Conservation (phyloP, 331 rosid species). For the Dryas integrifolia region DNA sequence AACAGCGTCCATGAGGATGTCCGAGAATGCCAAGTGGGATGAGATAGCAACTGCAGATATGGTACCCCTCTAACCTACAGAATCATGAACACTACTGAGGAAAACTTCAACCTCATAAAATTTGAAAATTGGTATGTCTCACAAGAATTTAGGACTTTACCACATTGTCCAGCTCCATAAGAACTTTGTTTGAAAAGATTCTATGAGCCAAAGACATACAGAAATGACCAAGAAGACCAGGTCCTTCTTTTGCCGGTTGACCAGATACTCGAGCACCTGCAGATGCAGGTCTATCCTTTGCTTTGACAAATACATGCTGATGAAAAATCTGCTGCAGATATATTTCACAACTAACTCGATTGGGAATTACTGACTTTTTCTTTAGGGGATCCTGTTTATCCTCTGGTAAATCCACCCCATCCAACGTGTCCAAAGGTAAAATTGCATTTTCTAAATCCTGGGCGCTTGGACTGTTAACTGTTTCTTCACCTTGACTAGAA, state of each 20-base stretch:
- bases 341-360: conserved; percentile 65
- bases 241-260: conserved; percentile 57
- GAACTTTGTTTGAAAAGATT: conserved; percentile 78
- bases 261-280: conserved; percentile 43
- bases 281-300: conserved; percentile 47
- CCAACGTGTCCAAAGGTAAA: conserved; percentile 69
- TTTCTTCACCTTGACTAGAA: conserved; percentile 48
- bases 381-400: conserved; percentile 42
- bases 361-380: conserved; percentile 49
- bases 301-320: conserved; percentile 64
- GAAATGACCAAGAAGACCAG: conserved; percentile 86
- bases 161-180: conserved; percentile 78
- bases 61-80: conserved; percentile 72
- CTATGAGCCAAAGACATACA: conserved; percentile 79
- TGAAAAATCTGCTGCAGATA: conserved; percentile 83
- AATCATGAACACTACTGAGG: conserved; percentile 19
- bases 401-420: conserved; percentile 55
- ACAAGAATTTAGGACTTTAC: conserved; percentile 34
- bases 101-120: conserved; percentile 28
- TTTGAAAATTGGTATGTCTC: not conserved
- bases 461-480: conserved; percentile 38
- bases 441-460: conserved; percentile 50
- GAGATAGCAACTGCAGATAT: conserved; percentile 66
- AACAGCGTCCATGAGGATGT: conserved; percentile 76
- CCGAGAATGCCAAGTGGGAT: conserved; percentile 91